Evolutionary conservation across 2,329 filamentous ascomycete species (phyloP).

Genomic region (Hypomyces perniciosus): DNA sequence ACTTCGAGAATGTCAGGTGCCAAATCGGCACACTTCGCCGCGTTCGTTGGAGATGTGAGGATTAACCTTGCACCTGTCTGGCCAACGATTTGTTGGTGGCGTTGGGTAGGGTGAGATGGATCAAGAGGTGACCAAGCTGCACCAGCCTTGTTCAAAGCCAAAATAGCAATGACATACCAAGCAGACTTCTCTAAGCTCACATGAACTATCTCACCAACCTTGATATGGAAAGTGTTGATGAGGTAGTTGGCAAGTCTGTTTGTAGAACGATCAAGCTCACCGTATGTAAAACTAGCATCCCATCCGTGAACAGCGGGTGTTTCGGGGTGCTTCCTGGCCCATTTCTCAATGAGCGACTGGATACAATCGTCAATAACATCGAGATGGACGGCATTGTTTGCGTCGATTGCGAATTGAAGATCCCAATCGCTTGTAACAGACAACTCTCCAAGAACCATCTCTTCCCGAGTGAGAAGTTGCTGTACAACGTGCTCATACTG

Average conservation of each 20-base stretch:
- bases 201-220: not conserved
- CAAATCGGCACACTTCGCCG: not conserved
- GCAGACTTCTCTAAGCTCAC: constrained; percentile 10
- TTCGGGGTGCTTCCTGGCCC: not conserved
- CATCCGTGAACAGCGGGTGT: not conserved
- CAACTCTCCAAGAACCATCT: not conserved
- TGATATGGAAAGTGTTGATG: not conserved
- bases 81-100: constrained; percentile 4
- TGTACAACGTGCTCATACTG: not conserved
- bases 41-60: not conserved
- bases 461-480: not conserved
- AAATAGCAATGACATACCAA: constrained; percentile 5
- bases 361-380: constrained; percentile 4
- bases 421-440: constrained; percentile 4
- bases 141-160: constrained; percentile 10
- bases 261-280: not conserved
- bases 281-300: constrained; percentile 6
- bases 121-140: constrained; percentile 6
- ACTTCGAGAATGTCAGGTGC: not conserved
- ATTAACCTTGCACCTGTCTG: not conserved
- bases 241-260: constrained; percentile 2
- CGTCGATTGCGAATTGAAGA: not conserved
- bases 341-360: not conserved
- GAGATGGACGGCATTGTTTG: not conserved
- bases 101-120: constrained; percentile 2